Percentiles rank a stretch among this genome's conserved stretches.
phyloP scores from a whole-genome alignment of 495 filamentous ascomycete genomes.

The Aspergillus diversus region DNA sequence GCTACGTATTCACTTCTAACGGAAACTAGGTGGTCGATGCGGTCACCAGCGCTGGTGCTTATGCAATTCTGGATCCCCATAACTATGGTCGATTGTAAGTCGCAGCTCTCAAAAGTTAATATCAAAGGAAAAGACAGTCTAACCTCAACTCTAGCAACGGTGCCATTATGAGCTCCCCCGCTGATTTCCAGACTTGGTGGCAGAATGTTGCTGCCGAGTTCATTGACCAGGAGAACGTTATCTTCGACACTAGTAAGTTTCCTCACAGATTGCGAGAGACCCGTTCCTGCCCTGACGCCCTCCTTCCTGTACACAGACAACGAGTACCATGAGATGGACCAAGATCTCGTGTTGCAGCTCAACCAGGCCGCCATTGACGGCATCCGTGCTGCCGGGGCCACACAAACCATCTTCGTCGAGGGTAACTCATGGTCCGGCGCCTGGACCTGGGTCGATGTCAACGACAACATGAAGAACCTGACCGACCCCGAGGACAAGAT shows the following conservation, averaged over 20 bases:
- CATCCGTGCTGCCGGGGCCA: conserved; percentile 71
- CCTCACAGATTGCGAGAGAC: conserved; percentile 9
- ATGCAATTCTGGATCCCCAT: conserved; percentile 71
- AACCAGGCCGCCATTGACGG: conserved; percentile 77
- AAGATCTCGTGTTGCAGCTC: conserved; percentile 66
- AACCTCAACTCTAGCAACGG: conserved; percentile 49
- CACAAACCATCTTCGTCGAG: conserved; percentile 74
- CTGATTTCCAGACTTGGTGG: conserved; percentile 66
- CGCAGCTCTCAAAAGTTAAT: background rate
- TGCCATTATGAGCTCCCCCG: conserved; percentile 65
- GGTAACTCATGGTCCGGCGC: conserved; percentile 71
- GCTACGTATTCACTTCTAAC: background rate
- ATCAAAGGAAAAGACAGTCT: background rate
- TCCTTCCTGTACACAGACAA: conserved; percentile 57
- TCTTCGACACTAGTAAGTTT: conserved; percentile 56
- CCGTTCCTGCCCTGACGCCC: background rate
- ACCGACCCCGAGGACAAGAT: conserved; percentile 64
- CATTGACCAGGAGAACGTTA: conserved; percentile 60
- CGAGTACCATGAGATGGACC: conserved; percentile 75
- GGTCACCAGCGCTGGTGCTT: conserved; percentile 65
- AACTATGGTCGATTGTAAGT: conserved; percentile 64
- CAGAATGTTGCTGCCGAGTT: conserved; percentile 64
- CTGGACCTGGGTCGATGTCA: conserved; percentile 57
- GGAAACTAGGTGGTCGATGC: conserved; percentile 55
- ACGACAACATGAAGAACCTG: conserved; percentile 58